Evolutionary conservation across 202 grass and related monocot species (phyloP).

Genomic region (Zoysia matrella): DNA sequence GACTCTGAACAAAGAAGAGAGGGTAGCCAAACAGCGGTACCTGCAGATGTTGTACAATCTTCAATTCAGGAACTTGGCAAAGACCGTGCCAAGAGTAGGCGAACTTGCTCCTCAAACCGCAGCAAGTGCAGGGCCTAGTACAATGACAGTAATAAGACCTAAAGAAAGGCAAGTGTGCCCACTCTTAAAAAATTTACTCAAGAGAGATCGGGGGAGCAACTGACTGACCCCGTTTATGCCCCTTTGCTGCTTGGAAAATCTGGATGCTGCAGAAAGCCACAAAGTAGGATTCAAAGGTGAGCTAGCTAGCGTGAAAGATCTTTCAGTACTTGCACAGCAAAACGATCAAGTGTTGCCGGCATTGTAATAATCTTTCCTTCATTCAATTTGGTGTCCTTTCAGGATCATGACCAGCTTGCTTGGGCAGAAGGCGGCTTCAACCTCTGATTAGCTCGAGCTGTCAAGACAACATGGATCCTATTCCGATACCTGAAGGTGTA

Average conservation of each 20-base stretch:
- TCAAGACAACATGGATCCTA: constrained; percentile 9
- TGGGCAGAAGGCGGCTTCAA: constrained; percentile 30
- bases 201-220: constrained; percentile 60
- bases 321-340: not conserved
- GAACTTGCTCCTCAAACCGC: constrained; percentile 44
- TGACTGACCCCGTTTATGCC: constrained; percentile 43
- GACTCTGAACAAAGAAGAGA: constrained; percentile 80
- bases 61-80: constrained; percentile 84
- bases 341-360: not conserved
- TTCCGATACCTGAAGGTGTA: not conserved
- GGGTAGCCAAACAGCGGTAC: constrained; percentile 66
- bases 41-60: constrained; percentile 90
- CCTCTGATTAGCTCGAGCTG: not conserved
- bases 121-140: not conserved
- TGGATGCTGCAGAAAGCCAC: constrained; percentile 64
- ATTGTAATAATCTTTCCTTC: not conserved
- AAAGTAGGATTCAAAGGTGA: constrained; percentile 70
- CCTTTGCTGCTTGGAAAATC: constrained; percentile 44
- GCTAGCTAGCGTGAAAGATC: not conserved
- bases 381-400: not conserved
- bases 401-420: constrained; percentile 56
- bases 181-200: constrained; percentile 68
- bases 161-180: constrained; percentile 73
- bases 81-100: constrained; percentile 50
- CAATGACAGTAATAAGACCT: constrained; percentile 42